Conservation (phyloP, 352 stramenopile genomes). For the Globisporangium canariense region DNA sequence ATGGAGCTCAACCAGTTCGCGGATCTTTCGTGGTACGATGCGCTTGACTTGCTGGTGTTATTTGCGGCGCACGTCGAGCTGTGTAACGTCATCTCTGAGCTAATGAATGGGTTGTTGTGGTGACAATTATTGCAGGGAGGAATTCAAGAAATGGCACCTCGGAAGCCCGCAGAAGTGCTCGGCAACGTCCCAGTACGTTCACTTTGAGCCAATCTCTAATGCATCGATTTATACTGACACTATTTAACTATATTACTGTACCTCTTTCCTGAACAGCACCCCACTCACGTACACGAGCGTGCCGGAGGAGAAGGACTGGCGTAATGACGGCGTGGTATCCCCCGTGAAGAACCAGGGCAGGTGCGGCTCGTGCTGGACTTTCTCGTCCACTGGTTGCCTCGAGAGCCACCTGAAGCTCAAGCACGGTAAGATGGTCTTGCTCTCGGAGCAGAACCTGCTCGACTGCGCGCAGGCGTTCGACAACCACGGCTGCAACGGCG, state of each 20-base stretch:
- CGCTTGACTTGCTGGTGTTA: neutral
- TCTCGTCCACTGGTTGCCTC: conserved; percentile 96
- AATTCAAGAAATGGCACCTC: conserved; percentile 74
- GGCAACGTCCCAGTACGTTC: conserved; percentile 34
- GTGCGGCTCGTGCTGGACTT: conserved; percentile 99
- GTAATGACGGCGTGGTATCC: conserved; percentile 90
- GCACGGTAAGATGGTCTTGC: conserved; percentile 86
- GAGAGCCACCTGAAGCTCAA: conserved; percentile 96
- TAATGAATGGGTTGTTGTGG: conserved; percentile 1
- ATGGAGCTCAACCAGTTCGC: conserved; percentile 81
- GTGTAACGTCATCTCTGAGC: neutral
- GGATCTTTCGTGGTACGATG: conserved; percentile 57
- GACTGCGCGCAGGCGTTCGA: conserved; percentile 93
- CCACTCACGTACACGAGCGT: conserved; percentile 38
- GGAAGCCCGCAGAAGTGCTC: conserved; percentile 70
- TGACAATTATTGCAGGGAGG: conserved; percentile 29
- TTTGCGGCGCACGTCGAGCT: neutral
- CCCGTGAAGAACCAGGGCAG: conserved; percentile 98
- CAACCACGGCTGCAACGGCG: conserved; percentile 96
- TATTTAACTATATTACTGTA: neutral
- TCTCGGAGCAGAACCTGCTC: conserved; percentile 98
- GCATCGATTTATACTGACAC: neutral
- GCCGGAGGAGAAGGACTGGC: conserved; percentile 93
- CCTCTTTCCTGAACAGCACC: neutral
- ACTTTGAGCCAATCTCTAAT: neutral